Evolutionary conservation across 2,329 filamentous ascomycete species (phyloP).

Genomic region (Neocatenulostroma microsporum): DNA sequence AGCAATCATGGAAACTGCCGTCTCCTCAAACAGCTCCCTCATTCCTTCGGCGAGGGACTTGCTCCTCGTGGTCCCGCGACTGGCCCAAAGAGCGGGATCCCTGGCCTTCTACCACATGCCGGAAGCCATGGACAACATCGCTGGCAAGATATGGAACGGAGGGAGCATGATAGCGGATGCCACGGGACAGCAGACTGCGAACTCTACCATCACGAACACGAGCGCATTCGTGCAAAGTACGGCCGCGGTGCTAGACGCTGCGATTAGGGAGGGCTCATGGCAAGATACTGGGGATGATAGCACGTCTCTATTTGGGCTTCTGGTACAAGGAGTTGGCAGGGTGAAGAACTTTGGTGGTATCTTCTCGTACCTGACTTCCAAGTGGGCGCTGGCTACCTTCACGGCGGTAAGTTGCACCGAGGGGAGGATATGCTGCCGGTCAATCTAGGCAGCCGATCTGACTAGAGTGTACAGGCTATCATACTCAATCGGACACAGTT

Average conservation of each 20-base stretch:
- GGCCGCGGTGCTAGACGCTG: conserved; percentile 26
- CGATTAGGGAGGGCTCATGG: conserved; percentile 20
- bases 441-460: neutral
- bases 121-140: conserved; percentile 51
- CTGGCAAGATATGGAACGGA: conserved; percentile 45
- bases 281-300: conserved; percentile 18
- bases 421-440: neutral
- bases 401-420: conserved; percentile 52
- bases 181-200: conserved; percentile 40
- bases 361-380: conserved; percentile 82
- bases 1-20: conserved; percentile 6
- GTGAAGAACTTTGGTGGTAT: conserved; percentile 67
- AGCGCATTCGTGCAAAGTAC: conserved; percentile 38
- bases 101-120: conserved; percentile 51
- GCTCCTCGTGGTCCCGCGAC: conserved; percentile 60
- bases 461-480: conserved; percentile 52
- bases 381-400: conserved; percentile 85
- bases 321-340: conserved; percentile 20
- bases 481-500: conserved; percentile 87
- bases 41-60: conserved; percentile 59
- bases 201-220: conserved; percentile 33
- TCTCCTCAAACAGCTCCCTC: conserved; percentile 22
- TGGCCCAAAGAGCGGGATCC: conserved; percentile 61
- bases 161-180: conserved; percentile 54
- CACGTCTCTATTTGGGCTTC: conserved; percentile 20